Evolutionary conservation across 768 basidiomycete species (phyloP).

Genomic region (Leccinum barrowsii): DNA sequence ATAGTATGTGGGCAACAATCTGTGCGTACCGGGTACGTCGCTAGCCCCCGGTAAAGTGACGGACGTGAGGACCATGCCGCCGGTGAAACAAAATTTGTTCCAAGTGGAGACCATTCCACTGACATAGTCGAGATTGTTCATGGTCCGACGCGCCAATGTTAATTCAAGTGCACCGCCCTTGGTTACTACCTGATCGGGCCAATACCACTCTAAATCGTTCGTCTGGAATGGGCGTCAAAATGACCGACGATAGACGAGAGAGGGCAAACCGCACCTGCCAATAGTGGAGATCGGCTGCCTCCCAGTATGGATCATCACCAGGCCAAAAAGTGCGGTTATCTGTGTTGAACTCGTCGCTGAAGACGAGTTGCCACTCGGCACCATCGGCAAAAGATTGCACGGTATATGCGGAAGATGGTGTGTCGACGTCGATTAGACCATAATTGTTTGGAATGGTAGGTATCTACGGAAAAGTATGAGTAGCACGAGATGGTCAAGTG

Average conservation of each 20-base stretch:
- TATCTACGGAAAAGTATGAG: slow-evolving; percentile 35
- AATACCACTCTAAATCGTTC: slow-evolving; percentile 85
- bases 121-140: slow-evolving; percentile 69
- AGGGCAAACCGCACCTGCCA: slow-evolving; percentile 48
- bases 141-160: slow-evolving; percentile 61
- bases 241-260: background rate
- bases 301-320: slow-evolving; percentile 89
- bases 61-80: slow-evolving; percentile 70
- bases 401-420: slow-evolving; percentile 58
- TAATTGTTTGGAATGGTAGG: slow-evolving; percentile 60
- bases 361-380: slow-evolving; percentile 61
- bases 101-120: slow-evolving; percentile 65
- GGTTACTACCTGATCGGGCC: slow-evolving; percentile 75
- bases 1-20: background rate
- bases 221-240: slow-evolving; percentile 38
- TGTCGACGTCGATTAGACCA: slow-evolving; percentile 74
- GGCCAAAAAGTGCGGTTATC: slow-evolving; percentile 75
- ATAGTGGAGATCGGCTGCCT: slow-evolving; percentile 77
- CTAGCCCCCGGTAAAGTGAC: slow-evolving; percentile 72
- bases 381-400: slow-evolving; percentile 52
- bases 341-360: slow-evolving; percentile 85
- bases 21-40: slow-evolving; percentile 38
- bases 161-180: slow-evolving; percentile 70
- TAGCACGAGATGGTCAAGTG: background rate
- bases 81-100: slow-evolving; percentile 97